These are phyloP conservation scores for Pharnaceum exiguum DNA, from an alignment of 148 eudicot genomes.

Conservation along the genomic window DNA sequence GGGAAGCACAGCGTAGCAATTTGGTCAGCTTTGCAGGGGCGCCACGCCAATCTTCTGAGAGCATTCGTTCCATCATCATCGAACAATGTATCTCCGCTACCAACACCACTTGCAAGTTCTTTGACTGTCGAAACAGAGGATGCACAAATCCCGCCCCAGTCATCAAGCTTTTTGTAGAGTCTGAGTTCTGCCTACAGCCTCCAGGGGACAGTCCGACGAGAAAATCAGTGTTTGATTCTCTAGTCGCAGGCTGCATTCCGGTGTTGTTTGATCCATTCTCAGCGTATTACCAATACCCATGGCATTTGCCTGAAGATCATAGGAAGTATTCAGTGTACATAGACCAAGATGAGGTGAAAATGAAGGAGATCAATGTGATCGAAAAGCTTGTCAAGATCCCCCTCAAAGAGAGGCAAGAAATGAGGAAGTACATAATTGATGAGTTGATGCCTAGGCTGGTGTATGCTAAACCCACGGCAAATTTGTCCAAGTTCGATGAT, in stretches of 20 bases:
- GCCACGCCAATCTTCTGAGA: constrained; percentile 29
- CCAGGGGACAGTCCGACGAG: constrained; percentile 76
- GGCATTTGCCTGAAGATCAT: constrained; percentile 72
- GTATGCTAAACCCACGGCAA: constrained; percentile 54
- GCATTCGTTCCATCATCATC: constrained; percentile 52
- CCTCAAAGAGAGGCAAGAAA: constrained; percentile 39
- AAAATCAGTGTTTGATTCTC: constrained; percentile 74
- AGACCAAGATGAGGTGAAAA: constrained; percentile 48
- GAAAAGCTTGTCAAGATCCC: constrained; percentile 48
- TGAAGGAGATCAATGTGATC: constrained; percentile 41
- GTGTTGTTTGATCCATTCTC: constrained; percentile 68
- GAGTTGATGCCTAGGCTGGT: constrained; percentile 69
- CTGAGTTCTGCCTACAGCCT: constrained; percentile 84
- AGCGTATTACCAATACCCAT: constrained; percentile 75
- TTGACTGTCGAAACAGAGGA: constrained; percentile 34
- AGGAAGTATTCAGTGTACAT: constrained; percentile 57
- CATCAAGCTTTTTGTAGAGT: constrained; percentile 46
- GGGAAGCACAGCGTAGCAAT: constrained; percentile 24
- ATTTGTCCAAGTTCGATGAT: constrained; percentile 57
- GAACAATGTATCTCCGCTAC: constrained; percentile 42
- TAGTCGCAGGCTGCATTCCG: constrained; percentile 78
- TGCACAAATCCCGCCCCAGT: constrained; percentile 42
- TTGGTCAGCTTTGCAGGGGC: constrained; percentile 71
- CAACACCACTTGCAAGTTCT: constrained; percentile 28
- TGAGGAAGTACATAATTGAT: constrained; percentile 66